Evolutionary conservation across 2,329 filamentous ascomycete genomes (phyloP).

Genomic region (Metarhizium humberi): DNA sequence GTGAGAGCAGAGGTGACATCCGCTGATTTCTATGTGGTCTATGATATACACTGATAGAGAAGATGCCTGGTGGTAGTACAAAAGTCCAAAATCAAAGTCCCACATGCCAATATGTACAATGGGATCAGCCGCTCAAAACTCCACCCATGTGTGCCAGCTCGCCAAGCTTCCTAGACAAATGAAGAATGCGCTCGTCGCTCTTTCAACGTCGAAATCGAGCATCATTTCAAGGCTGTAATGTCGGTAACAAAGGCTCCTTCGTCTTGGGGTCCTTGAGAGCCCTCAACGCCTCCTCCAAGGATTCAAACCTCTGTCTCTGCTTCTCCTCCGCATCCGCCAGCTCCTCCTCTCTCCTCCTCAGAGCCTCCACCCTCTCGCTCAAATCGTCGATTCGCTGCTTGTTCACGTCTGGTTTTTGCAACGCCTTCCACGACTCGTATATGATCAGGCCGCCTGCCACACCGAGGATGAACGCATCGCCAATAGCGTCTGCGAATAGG

Average conservation of each 20-base stretch:
- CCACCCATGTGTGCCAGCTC: not conserved
- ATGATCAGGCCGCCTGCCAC: conserved; percentile 49
- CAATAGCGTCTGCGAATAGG: conserved; percentile 56
- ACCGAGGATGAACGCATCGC: conserved; percentile 52
- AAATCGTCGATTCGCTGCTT: conserved; percentile 43
- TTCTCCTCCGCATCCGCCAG: conserved; percentile 35
- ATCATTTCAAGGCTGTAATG: conserved; percentile 14
- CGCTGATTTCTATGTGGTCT: not conserved
- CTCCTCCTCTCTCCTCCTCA: conserved; percentile 40
- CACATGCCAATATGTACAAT: not conserved
- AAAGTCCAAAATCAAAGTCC: not conserved
- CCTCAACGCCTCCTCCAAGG: conserved; percentile 44
- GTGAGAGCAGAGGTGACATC: not conserved
- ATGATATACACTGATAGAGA: not conserved
- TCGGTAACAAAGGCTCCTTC: conserved; percentile 42
- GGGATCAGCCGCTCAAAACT: not conserved
- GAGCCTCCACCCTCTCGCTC: conserved; percentile 35
- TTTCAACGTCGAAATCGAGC: not conserved
- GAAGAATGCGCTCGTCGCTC: not conserved
- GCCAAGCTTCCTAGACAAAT: no score
- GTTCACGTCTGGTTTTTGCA: conserved; percentile 52
- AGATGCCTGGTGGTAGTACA: not conserved
- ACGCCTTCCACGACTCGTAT: conserved; percentile 51
- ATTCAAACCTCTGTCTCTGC: conserved; percentile 36
- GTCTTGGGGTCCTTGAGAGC: conserved; percentile 46